Conservation (phyloP, 2,329 filamentous ascomycete species). For the Clonostachys sp. region DNA sequence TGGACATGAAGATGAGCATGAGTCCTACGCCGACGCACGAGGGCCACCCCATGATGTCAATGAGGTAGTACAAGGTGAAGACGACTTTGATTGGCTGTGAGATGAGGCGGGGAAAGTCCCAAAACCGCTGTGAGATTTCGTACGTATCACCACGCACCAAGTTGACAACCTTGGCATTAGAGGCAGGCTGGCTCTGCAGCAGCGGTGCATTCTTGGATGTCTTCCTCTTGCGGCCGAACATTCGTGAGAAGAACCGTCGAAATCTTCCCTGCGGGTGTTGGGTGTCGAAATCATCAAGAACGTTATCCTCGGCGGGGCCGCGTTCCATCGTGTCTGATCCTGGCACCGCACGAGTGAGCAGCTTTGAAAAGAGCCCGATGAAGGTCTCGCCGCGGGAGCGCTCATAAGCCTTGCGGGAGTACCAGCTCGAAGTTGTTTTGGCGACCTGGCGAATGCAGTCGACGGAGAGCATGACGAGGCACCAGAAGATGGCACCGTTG, state of each 20-base stretch:
- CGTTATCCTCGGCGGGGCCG: conserved; percentile 12
- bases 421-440: conserved; percentile 59
- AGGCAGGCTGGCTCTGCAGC: conserved; percentile 48
- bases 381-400: conserved; percentile 69
- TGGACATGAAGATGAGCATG: conserved; percentile 61
- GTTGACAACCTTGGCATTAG: conserved; percentile 88
- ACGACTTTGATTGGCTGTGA: conserved; percentile 74
- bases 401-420: conserved; percentile 78
- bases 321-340: conserved; percentile 30
- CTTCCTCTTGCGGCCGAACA: not conserved
- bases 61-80: conserved; percentile 57
- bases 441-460: conserved; percentile 24
- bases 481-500: conserved; percentile 26
- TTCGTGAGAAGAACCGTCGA: too few species aligned
- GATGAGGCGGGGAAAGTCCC: conserved; percentile 77
- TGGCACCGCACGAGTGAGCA: conserved; percentile 28
- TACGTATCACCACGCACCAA: conserved; percentile 80
- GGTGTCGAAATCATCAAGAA: not conserved
- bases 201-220: not conserved
- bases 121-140: conserved; percentile 78
- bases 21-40: conserved; percentile 71
- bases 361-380: conserved; percentile 28
- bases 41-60: conserved; percentile 75
- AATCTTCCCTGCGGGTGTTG: not conserved
- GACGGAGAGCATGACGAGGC: conserved; percentile 24